Evolutionary conservation across 495 filamentous ascomycete species (phyloP).

Genomic region (Geoglossum glabrum): DNA sequence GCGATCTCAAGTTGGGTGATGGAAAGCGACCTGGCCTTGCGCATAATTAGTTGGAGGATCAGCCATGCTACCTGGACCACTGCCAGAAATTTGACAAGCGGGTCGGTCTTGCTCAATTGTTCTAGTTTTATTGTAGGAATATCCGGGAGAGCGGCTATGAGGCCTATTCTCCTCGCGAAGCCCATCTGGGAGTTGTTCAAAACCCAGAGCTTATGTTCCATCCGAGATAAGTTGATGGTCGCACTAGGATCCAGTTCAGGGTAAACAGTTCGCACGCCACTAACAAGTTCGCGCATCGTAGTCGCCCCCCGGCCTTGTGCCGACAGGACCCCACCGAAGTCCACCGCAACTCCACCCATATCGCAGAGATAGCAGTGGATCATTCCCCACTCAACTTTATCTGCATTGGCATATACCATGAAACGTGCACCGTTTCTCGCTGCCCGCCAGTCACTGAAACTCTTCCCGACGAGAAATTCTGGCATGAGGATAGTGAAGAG

Average conservation of each 20-base stretch:
- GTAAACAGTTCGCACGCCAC: too few relatives aligned
- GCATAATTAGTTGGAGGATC: neutral
- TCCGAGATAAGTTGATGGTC: too few relatives aligned
- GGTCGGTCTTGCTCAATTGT: neutral
- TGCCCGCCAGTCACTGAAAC: neutral
- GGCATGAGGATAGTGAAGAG: neutral
- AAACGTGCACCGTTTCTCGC: neutral
- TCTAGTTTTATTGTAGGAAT: neutral
- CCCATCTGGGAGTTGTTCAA: neutral
- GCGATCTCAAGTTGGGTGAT: neutral
- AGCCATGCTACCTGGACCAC: neutral
- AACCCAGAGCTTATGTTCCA: too few relatives aligned
- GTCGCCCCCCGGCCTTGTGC: too few relatives aligned
- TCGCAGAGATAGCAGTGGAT: neutral
- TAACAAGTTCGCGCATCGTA: too few relatives aligned
- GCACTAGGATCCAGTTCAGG: too few relatives aligned
- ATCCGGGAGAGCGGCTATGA: neutral
- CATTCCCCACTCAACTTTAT: neutral
- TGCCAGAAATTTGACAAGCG: neutral
- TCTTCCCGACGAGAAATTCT: neutral
- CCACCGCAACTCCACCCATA: neutral
- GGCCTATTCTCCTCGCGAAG: neutral
- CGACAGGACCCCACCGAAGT: neutral
- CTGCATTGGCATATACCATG: neutral
- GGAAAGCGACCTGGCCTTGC: neutral